Base-by-base conservation (phyloP, 1,284 basidiomycete species). In the Ceratobasidium theobromae region DNA sequence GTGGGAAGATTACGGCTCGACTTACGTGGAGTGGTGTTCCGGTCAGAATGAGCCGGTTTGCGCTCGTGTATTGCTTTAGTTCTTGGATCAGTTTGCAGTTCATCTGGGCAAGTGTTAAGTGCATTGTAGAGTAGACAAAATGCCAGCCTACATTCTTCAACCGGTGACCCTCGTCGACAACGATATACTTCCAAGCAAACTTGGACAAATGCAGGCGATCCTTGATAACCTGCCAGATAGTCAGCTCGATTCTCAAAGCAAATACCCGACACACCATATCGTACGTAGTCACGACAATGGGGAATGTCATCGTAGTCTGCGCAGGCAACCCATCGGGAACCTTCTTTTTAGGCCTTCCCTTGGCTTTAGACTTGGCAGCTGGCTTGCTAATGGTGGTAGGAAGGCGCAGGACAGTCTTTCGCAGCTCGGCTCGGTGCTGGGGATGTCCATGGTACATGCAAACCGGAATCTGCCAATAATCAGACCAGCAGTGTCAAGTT, bases 111-210 rank as follows among this genome's bases (percentile, higher is more conserved):
- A 25, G 12, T 14, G 21, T 14, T 28, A 30, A 25, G 12, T 41
- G 6, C 5, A 54, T 53, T 32, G 3, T 35, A 25, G 46, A 41
- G 23, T 48, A 21, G 27, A 11, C 28, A 18, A 54, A 43, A 25
- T 45, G 72, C 76, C 71, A 69, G n/a, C n/a, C n/a, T n/a, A 77
- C 77, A 72, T 98, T 98, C 79, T 98, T 98, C 72, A 98, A 76
- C 25, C 95, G 82, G 75, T 98, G 95, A 0, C 95, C 94, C 76
- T 98, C 95, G 74, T 98, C 95, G 0, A 98, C 95, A 58, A 98
- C 91, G 71, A 98, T 92, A 73, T 93, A 96, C 57, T 93, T 93
- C 92, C 93, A 96, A 60, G 86, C 79, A 73, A 89, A 88, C 55
- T 82, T 81, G 3, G 82, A 78, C 33, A 96, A 80, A 72, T 84